Evolutionary conservation across 371 early-diverging fungal genomes (phyloP).

Genomic region (Circinella umbellata): DNA sequence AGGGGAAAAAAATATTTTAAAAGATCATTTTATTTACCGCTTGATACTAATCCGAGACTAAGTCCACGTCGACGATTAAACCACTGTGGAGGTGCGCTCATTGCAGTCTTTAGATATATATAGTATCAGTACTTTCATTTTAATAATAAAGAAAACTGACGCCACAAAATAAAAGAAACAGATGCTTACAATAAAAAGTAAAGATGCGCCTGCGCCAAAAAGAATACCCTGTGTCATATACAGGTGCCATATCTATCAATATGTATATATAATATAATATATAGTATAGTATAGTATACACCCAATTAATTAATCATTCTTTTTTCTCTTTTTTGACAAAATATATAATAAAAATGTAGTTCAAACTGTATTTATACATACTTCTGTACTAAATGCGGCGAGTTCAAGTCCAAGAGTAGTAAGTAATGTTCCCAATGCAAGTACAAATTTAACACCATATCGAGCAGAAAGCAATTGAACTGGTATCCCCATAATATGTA

Average conservation of each 20-base stretch:
- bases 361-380: neutral
- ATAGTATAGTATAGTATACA: too few relatives aligned
- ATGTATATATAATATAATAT: too few relatives aligned
- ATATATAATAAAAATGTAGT: neutral
- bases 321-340: neutral
- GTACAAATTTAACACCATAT: slow-evolving; percentile 29
- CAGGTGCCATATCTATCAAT: slow-evolving; percentile 62
- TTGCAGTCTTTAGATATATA: slow-evolving; percentile 18
- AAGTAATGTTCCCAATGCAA: slow-evolving; percentile 28
- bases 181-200: slow-evolving; percentile 33
- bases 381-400: slow-evolving; percentile 40
- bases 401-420: slow-evolving; percentile 38
- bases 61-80: slow-evolving; percentile 70
- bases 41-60: slow-evolving; percentile 76
- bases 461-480: slow-evolving; percentile 31
- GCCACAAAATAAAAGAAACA: neutral
- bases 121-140: neutral
- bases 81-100: slow-evolving; percentile 69
- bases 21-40: too few relatives aligned
- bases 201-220: slow-evolving; percentile 69
- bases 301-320: too few relatives aligned
- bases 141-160: neutral
- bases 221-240: slow-evolving; percentile 73
- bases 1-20: too few relatives aligned
- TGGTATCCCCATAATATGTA: slow-evolving; percentile 36